Conservation (phyloP, 2,329 filamentous ascomycete genomes). For the Metarhizium sp. region DNA sequence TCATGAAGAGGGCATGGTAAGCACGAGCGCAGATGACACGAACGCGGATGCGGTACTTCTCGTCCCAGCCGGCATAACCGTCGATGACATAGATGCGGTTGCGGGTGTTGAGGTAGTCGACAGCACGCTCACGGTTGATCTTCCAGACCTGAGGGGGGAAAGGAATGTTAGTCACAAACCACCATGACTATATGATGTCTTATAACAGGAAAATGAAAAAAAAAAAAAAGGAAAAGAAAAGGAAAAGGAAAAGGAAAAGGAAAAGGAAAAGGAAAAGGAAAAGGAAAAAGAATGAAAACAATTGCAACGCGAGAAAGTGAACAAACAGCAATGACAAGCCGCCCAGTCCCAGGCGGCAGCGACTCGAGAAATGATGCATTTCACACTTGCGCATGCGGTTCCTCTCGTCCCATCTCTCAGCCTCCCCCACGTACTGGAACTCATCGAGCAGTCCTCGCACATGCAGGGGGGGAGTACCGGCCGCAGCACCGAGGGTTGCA, state of each 20-base stretch:
- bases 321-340: not conserved
- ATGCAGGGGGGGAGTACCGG: not conserved
- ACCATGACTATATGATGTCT: not conserved
- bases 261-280: too few relatives aligned
- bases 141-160: conserved; percentile 74
- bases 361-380: not conserved
- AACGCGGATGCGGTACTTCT: conserved; percentile 95
- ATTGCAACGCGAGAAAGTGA: not conserved
- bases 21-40: conserved; percentile 97
- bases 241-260: too few relatives aligned
- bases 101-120: conserved; percentile 98
- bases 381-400: not conserved
- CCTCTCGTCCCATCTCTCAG: not conserved
- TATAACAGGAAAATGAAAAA: too few relatives aligned
- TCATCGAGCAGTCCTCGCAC: not conserved
- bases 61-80: conserved; percentile 95
- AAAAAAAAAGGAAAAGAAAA: too few relatives aligned
- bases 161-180: conserved; percentile 10
- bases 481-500: not conserved
- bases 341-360: too few relatives aligned
- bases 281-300: not conserved
- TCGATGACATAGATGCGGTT: conserved; percentile 98
- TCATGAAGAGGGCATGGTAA: conserved; percentile 99
- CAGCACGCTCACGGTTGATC: conserved; percentile 96
- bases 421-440: too few relatives aligned